A percentile compares a stretch with the other conserved stretches of the same genome.
Evolutionary conservation across 345 rosid genomes (phyloP).

Genomic region (Moricandia moricandioides): DNA sequence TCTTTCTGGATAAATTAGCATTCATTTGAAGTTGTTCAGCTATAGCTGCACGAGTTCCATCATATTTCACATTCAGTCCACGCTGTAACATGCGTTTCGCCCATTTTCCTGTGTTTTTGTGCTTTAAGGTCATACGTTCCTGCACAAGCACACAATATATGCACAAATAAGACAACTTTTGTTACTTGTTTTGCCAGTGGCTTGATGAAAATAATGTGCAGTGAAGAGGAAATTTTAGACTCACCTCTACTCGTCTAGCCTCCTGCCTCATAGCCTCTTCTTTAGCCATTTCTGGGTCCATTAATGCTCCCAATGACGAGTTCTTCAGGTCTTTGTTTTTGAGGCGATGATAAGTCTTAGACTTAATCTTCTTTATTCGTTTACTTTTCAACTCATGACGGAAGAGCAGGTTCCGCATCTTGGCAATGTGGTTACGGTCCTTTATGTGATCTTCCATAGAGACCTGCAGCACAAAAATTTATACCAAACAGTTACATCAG

Average conservation of each 20-base stretch:
- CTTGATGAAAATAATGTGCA: neutral
- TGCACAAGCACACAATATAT: constrained; percentile 33
- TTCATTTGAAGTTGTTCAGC: constrained; percentile 81
- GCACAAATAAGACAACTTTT: neutral
- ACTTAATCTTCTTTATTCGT: constrained; percentile 85
- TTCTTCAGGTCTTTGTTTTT: constrained; percentile 66
- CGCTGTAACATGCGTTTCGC: constrained; percentile 69
- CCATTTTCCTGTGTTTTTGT: constrained; percentile 86
- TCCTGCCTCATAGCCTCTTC: constrained; percentile 81
- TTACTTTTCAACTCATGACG: constrained; percentile 84
- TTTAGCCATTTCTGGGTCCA: constrained; percentile 83
- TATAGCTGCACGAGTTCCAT: constrained; percentile 78
- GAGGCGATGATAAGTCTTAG: constrained; percentile 81
- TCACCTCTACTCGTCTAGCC: constrained; percentile 77
- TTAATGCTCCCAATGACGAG: constrained; percentile 42
- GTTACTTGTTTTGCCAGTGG: neutral
- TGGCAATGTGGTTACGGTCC: constrained; percentile 57
- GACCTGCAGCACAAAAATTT: constrained; percentile 42
- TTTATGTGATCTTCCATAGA: constrained; percentile 69
- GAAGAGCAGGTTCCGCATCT: constrained; percentile 85
- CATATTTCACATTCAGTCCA: constrained; percentile 73
- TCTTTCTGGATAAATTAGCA: constrained; percentile 77
- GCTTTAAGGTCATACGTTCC: constrained; percentile 84
- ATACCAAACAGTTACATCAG: neutral
- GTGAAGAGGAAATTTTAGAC: constrained; percentile 3